Base-by-base conservation (phyloP, 495 filamentous ascomycete species). In the Venustampulla echinocandica region DNA sequence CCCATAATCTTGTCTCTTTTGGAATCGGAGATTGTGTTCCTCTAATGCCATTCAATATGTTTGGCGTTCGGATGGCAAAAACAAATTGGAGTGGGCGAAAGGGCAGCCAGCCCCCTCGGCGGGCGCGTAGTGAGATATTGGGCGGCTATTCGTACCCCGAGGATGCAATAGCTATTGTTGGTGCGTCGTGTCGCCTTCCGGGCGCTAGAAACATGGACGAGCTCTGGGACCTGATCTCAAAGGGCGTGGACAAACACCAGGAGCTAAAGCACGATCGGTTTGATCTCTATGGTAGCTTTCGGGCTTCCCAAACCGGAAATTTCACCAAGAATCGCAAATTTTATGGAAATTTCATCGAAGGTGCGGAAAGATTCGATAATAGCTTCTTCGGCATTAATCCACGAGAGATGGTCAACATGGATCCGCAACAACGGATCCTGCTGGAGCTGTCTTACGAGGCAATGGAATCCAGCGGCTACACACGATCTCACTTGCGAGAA, bases 391-490 rank as follows among this genome's bases (percentile, higher is more conserved):
- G 68, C 52, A 67, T 80, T 47, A 62, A 63, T 1, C 62, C 67
- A 1, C 66, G 64, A 10, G 79, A 82, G 44, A 75, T 75, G 5
- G 65, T 62, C 24, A 66, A 67, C 33, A 76, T 78, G 36, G 77
- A 81, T 51, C 77, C 76, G 0, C 69, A 73, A 58, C 73, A 76
- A 30, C 65, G 76, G 14, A 51, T 73, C 40, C 46, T 71, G 14
- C 64, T 81, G 18, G 76, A 81, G 52, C 64, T 67, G 7, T 66
- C 72, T 7, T 78, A 75, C 48, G 68, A 70, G 47, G 75, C 74
- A 2, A 58, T 81, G 21, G 77, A 81, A 48, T 66, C 67, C 37
- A 73, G 70, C 19, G 46, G 46, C 21, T 27, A 30, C n/a, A n/a
- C 14, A 4, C 6, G 7, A 10, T 10, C 11, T 14, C n/a, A 11